phyloP scores from a whole-genome alignment of 176 grass and related monocot species.

The Juncus effusus region DNA sequence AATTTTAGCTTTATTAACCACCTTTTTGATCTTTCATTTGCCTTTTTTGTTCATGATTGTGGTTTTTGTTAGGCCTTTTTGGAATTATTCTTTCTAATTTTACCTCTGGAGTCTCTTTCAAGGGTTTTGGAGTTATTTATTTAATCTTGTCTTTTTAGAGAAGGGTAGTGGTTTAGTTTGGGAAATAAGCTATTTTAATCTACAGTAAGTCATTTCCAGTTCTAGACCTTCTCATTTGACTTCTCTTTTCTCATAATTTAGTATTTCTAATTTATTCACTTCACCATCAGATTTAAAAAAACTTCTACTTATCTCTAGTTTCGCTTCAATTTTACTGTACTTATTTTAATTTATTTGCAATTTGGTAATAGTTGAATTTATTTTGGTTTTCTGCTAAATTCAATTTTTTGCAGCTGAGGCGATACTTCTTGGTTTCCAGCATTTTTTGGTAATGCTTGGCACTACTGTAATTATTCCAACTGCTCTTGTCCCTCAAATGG shows the following conservation, averaged over 20 bases:
- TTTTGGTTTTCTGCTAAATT: background rate
- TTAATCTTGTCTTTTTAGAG: too few relatives aligned
- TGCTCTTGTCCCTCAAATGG: slow-evolving; percentile 98
- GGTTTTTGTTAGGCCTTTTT: background rate
- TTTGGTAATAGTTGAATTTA: background rate
- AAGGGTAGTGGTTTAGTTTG: background rate
- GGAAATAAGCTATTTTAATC: background rate
- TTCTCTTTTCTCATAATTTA: background rate
- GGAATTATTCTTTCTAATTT: slow-evolving; percentile 1
- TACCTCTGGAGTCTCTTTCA: background rate
- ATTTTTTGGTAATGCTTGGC: slow-evolving; percentile 95
- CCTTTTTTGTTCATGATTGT: background rate
- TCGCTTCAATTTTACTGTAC: background rate
- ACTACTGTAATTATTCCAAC: slow-evolving; percentile 98
- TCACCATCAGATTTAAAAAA: background rate
- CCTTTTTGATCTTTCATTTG: background rate
- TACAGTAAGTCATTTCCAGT: background rate
- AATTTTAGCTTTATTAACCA: too few relatives aligned
- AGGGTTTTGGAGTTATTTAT: background rate
- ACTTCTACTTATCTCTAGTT: background rate
- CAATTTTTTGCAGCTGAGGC: slow-evolving; percentile 56
- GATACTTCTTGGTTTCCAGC: slow-evolving; percentile 96
- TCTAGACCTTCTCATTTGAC: background rate
- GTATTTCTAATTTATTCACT: background rate
- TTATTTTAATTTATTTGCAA: background rate